Base-by-base conservation (phyloP, 768 basidiomycete genomes). In the Lactifluus echinatus region DNA sequence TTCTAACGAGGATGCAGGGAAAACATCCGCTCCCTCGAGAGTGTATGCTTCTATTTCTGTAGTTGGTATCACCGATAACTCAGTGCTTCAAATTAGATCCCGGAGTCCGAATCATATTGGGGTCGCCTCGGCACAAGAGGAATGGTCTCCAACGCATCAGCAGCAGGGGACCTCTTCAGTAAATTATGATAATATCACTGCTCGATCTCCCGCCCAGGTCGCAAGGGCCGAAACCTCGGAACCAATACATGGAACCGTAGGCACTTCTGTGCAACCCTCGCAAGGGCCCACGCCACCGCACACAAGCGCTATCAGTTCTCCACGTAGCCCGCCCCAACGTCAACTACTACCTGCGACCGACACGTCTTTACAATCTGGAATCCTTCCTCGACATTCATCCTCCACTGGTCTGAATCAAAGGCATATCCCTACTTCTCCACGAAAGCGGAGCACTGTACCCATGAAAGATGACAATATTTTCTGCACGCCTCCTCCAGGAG, bases 231-330 rank as follows among this genome's bases (percentile, higher is more conserved):
- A 43, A 34, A 26, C 29, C 17, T 31, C 52, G 14, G 17, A 8
- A 24, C 8, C 42, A 14, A 11, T 44, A 12, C 40, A 19, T 28
- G 24, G 43, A 11, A 21, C 51, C n/a, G 36, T 17, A 14, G 24
- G 10, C 26, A 0, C 45, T 28, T 47, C 31, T 12, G 3, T 23
- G 14, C 47, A 54, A 8, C 52, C 17, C 19, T 58, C 51, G 19
- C 60, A 61, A 28, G 60, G 45, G 40, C 60, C 56, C 28, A 61
- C 60, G 10, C 60, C 56, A n/a, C 60, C 60, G 4, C 60, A 57
- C 29, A 52, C 60, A 21, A 57, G 51, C 17, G 21, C 33, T 17
- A 48, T 51, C 46, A 53, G 29, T 19, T 50, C 60, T 26, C 51
- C 56, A 15, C 19, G 33, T 43, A 50, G 50, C 37, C 50, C 56